phyloP scores from a whole-genome alignment of 139 green algal species.

The Micractinium sp. region DNA sequence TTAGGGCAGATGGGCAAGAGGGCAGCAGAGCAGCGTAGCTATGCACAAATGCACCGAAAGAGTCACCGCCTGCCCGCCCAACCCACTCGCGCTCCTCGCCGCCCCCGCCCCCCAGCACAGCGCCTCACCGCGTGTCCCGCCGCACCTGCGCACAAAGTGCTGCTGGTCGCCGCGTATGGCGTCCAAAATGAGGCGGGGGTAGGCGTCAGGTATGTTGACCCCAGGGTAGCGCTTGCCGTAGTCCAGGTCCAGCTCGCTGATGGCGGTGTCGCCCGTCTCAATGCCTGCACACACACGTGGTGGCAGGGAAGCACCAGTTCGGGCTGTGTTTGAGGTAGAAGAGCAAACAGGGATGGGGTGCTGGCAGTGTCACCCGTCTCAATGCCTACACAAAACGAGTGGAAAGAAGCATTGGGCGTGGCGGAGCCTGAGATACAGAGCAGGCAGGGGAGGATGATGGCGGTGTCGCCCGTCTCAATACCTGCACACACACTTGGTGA shows the following conservation, averaged over 20 bases:
- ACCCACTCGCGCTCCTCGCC: not conserved
- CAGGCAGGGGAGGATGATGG: too few species aligned
- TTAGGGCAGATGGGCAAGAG: not conserved
- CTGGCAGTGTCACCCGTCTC: conserved; percentile 73
- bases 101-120: not conserved
- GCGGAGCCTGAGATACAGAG: too few species aligned
- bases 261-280: conserved; percentile 61
- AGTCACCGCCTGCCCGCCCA: not conserved
- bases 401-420: too few species aligned
- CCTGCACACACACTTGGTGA: conserved; percentile 37
- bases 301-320: not conserved
- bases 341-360: too few species aligned
- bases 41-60: not conserved
- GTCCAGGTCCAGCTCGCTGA: conserved; percentile 88
- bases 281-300: not conserved
- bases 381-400: conserved; percentile 52
- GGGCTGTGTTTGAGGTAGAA: not conserved
- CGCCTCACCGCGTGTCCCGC: not conserved
- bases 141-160: conserved; percentile 92
- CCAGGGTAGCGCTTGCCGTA: conserved; percentile 57
- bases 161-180: conserved; percentile 92
- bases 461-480: conserved; percentile 70
- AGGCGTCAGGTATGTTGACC: conserved; percentile 90
- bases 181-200: conserved; percentile 96
- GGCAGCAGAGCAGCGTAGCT: not conserved